Evolutionary conservation across 2,329 filamentous ascomycete genomes (phyloP).

Genomic region (Penicillium brevicompactum): DNA sequence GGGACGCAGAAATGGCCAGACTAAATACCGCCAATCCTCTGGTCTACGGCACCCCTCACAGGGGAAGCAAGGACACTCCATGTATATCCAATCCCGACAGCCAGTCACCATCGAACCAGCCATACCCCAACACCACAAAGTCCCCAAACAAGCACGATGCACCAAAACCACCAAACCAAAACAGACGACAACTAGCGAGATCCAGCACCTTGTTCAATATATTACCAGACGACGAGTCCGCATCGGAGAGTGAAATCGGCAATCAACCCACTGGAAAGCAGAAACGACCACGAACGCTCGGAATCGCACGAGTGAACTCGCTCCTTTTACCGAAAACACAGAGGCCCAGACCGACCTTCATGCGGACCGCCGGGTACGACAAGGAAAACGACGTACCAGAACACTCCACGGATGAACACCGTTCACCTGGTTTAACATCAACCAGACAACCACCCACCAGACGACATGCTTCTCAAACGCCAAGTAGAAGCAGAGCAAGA

Average conservation of each 20-base stretch:
- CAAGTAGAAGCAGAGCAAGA: slow-evolving; percentile 12
- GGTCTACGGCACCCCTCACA: slow-evolving; percentile 1
- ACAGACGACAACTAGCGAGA: slow-evolving; percentile 22
- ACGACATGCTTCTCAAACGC: slow-evolving; percentile 10
- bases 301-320: slow-evolving; percentile 36
- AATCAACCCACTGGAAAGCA: slow-evolving; percentile 18
- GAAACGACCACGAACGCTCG: slow-evolving; percentile 31
- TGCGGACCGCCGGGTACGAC: slow-evolving; percentile 35
- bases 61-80: slow-evolving; percentile 8
- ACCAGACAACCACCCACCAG: slow-evolving; percentile 25
- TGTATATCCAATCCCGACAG: background rate
- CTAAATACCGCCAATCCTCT: slow-evolving; percentile 27
- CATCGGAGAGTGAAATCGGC: slow-evolving; percentile 16
- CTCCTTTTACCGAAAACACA: slow-evolving; percentile 32
- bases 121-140: slow-evolving; percentile 5
- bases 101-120: background rate
- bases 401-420: slow-evolving; percentile 15
- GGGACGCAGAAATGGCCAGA: slow-evolving; percentile 27
- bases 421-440: slow-evolving; percentile 19
- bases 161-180: slow-evolving; percentile 9
- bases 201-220: slow-evolving; percentile 30
- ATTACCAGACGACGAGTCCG: slow-evolving; percentile 31
- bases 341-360: slow-evolving; percentile 25
- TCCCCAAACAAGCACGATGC: background rate
- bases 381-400: slow-evolving; percentile 39